These are phyloP conservation scores for Pseudogymnoascus sp. DNA, from an alignment of 2,329 filamentous ascomycete genomes.

Conservation along the genomic window DNA sequence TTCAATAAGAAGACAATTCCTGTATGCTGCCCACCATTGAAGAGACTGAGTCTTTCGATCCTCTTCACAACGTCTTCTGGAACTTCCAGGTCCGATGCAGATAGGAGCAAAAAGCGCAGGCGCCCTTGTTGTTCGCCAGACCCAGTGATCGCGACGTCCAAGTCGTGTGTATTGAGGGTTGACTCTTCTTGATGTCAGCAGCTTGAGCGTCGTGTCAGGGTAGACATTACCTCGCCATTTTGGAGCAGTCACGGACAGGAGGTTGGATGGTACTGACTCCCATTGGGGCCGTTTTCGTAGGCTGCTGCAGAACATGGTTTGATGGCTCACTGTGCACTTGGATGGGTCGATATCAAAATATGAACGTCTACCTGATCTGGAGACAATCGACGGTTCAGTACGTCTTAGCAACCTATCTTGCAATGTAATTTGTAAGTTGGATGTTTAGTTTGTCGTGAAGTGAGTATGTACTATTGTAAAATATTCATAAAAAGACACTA, in stretches of 20 bases:
- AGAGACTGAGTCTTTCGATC: slow-evolving; percentile 26
- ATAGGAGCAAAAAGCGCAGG: slow-evolving; percentile 24
- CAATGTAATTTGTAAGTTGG: too few relatives aligned
- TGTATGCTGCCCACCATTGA: slow-evolving; percentile 24
- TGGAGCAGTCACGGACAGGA: slow-evolving; percentile 19
- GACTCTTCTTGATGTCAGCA: slow-evolving; percentile 17
- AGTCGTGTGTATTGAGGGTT: slow-evolving; percentile 23
- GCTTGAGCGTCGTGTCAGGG: too few relatives aligned
- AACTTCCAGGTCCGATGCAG: slow-evolving; percentile 19
- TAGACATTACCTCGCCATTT: slow-evolving; percentile 29
- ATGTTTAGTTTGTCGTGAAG: too few relatives aligned
- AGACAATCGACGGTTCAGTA: background rate
- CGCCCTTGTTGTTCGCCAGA: slow-evolving; percentile 7
- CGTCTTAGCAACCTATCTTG: too few relatives aligned
- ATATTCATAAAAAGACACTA: background rate
- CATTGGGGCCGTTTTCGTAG: slow-evolving; percentile 26
- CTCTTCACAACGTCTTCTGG: slow-evolving; percentile 15
- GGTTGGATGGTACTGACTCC: slow-evolving; percentile 20
- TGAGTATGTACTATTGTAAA: too few relatives aligned
- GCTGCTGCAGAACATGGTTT: slow-evolving; percentile 27
- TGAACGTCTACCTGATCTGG: background rate
- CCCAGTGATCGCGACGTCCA: slow-evolving; percentile 21
- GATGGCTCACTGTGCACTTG: background rate
- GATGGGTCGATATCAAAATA: background rate
- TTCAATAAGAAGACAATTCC: slow-evolving; percentile 28